These are phyloP conservation scores for Mortierella sp. DNA, from an alignment of 371 early-diverging fungal genomes.

Conservation along the genomic window DNA sequence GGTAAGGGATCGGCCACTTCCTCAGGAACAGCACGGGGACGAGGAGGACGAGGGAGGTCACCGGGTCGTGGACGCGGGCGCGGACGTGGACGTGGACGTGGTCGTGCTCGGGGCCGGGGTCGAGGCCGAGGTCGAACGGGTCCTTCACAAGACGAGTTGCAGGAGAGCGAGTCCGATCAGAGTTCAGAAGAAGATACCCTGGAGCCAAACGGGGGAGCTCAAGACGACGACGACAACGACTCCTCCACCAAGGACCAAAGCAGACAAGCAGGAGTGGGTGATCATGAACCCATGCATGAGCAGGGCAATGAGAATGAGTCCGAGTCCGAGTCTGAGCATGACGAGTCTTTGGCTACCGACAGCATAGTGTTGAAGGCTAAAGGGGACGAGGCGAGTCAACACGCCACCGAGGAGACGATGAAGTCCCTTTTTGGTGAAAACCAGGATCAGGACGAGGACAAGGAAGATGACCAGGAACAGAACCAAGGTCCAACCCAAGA, in stretches of 20 bases:
- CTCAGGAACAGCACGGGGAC: constrained; percentile 6
- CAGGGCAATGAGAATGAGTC: background rate
- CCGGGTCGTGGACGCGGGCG: too few relatives aligned
- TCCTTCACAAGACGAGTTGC: background rate
- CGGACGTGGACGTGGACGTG: constrained; percentile 10
- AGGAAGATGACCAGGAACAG: background rate
- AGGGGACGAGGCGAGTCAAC: too few relatives aligned
- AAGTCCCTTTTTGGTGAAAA: background rate
- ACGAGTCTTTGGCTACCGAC: too few relatives aligned
- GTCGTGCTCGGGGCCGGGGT: constrained; percentile 12
- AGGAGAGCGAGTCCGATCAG: background rate
- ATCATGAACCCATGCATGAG: background rate
- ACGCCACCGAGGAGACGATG: background rate
- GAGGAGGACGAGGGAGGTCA: constrained; percentile 1
- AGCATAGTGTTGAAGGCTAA: too few relatives aligned
- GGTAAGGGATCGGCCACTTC: background rate
- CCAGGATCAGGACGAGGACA: background rate
- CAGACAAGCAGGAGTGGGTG: too few relatives aligned
- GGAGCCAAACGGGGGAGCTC: too few relatives aligned
- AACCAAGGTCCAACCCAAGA: too few relatives aligned
- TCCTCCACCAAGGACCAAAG: too few relatives aligned
- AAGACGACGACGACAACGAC: too few relatives aligned
- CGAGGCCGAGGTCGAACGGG: constrained; percentile 4
- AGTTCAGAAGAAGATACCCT: too few relatives aligned
- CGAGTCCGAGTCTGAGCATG: too few relatives aligned